phyloP scores from a whole-genome alignment of 495 filamentous ascomycete species.

The Tuber brumale region DNA sequence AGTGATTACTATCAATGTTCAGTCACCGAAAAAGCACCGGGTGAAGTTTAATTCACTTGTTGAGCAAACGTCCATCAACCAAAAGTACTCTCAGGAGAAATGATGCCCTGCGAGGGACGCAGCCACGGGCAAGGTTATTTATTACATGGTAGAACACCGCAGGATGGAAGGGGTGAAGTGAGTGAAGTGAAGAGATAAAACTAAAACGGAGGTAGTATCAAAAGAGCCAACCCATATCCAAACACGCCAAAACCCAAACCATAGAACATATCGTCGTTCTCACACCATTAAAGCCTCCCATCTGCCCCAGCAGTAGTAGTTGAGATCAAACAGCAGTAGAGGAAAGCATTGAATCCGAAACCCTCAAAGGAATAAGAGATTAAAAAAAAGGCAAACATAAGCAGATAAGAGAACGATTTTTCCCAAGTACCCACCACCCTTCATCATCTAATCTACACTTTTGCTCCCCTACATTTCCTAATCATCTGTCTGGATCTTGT shows the following conservation, averaged over 20 bases:
- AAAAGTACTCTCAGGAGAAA: neutral
- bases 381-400: neutral
- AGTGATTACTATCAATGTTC: neutral
- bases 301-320: neutral
- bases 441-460: constrained; percentile 2
- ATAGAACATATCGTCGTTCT: neutral
- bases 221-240: neutral
- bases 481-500: constrained; percentile 75
- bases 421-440: neutral
- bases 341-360: neutral
- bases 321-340: neutral
- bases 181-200: neutral
- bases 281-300: neutral
- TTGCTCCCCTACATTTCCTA: constrained; percentile 41
- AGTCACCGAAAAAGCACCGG: neutral
- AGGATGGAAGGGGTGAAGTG: neutral
- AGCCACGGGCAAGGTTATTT: neutral
- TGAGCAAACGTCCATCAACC: neutral
- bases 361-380: neutral
- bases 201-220: neutral
- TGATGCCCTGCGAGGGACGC: neutral
- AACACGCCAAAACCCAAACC: neutral
- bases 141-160: neutral
- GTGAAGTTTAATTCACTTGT: neutral
- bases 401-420: neutral